A percentile compares a stretch with the other conserved stretches of the same genome.
Conservation (phyloP, 2,329 filamentous ascomycete genomes). For the Colletotrichum sp. region DNA sequence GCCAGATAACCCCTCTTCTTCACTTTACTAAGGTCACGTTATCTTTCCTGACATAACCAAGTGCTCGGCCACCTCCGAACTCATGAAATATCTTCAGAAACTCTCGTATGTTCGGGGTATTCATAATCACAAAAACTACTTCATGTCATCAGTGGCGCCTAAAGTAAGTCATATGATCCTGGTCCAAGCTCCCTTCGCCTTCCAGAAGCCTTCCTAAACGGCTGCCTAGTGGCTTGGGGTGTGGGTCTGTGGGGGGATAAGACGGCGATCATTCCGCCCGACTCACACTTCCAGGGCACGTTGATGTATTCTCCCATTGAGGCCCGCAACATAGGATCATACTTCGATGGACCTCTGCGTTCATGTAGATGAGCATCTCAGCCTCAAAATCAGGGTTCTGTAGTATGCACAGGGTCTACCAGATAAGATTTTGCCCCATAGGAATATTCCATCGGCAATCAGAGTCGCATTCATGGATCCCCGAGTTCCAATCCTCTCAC, state of each 20-base stretch:
- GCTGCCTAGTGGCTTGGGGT: not conserved
- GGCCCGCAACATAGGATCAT: not conserved
- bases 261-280: not conserved
- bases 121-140: not conserved
- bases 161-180: not conserved
- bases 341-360: not conserved
- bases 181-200: not conserved
- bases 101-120: accelerated
- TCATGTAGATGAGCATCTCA: not conserved
- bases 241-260: not conserved
- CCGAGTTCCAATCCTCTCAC: not conserved
- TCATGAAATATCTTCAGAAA: not conserved
- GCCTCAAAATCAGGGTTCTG: not conserved
- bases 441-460: not conserved
- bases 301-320: not conserved
- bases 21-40: not conserved
- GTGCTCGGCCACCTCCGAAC: not conserved
- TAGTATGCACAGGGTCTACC: not conserved
- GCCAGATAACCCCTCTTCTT: not conserved
- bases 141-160: not conserved
- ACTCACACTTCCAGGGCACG: not conserved
- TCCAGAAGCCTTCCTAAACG: constrained; percentile 19
- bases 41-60: not conserved
- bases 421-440: not conserved
- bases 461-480: not conserved